These are phyloP conservation scores for Chytriomyces hyalinus DNA, from an alignment of 192 early-diverging fungal species.

Conservation along the genomic window DNA sequence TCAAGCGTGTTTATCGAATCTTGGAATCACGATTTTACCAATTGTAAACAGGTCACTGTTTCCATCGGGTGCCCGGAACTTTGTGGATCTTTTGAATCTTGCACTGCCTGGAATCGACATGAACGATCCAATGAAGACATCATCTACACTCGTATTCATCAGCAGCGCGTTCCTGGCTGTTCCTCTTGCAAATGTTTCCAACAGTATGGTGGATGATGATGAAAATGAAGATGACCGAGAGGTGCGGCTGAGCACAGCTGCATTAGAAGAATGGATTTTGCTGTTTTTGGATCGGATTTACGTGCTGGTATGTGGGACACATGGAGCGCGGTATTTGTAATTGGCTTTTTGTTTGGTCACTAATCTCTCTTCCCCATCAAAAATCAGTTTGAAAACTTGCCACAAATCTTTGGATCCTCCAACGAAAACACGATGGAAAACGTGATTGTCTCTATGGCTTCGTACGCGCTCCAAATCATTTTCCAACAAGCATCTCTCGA, in stretches of 20 bases:
- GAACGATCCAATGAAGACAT: conserved; percentile 88
- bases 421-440: conserved; percentile 21
- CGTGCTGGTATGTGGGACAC: conserved; percentile 63
- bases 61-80: conserved; percentile 82
- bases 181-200: conserved; percentile 69
- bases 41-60: conserved; percentile 77
- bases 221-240: conserved; percentile 67
- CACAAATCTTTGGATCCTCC: conserved; percentile 59
- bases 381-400: conserved; percentile 74
- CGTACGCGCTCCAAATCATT: conserved; percentile 40
- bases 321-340: neutral
- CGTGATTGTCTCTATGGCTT: conserved; percentile 4
- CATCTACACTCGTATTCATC: conserved; percentile 72
- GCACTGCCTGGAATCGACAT: conserved; percentile 90
- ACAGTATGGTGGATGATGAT: conserved; percentile 1
- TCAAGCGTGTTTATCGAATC: conserved; percentile 75
- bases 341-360: conserved; percentile 8
- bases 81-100: conserved; percentile 77
- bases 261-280: conserved; percentile 87
- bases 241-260: conserved; percentile 71
- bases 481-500: conserved; percentile 71
- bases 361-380: neutral
- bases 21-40: conserved; percentile 73
- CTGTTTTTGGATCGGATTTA: conserved; percentile 82
- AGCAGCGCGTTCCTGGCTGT: conserved; percentile 66